Evolutionary conservation across 176 grass and related monocot genomes (phyloP), one percentile per base, ranked within the genome.

Genomic region (Oryza meyeriana): DNA sequence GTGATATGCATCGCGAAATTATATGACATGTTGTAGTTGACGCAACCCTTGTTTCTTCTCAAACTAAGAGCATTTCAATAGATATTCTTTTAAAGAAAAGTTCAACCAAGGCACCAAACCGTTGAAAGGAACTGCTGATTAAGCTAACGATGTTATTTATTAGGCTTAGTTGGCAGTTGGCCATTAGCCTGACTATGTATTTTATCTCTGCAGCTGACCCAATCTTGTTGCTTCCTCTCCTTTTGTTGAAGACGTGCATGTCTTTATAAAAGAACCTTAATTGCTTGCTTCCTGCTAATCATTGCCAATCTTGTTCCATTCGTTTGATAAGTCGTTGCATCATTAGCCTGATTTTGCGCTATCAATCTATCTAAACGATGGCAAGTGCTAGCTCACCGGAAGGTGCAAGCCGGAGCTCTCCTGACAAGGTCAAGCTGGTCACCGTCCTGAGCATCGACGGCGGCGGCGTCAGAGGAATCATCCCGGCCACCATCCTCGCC

Each of bases 361-460:
- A 36, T 18, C 78, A 0, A 14, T 22, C 75, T 63, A 16, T 2
- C 13, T 14, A 73, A 73, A 18, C 18, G 22, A 89, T 89, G 88
- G 28, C 78, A 22, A 79, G 59, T 40, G 0, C 40, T 26, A 79
- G 86, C 27, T 71, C 80, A 16, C 20, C 50, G 22, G 57, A 72
- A 85, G 87, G 39, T 16, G 57, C 41, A 27, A 27, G 10, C 13
- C 35, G 10, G 18, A 59, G 4, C 33, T 31, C 88, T 63, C 57
- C 85, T 16, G 66, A 81, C 20, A 90, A 90, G 86, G 85, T 71
- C 11, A 74, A 88, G 58, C 48, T 95, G 16, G 7, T 90, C 48
- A 92, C 88, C 1, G 83, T 95, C 7, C 90, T 95, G 32, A 95
- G 93, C 85, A 90, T 95, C 24, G 93, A 95, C 8, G 93, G 93